A percentile compares a stretch with the other conserved stretches of the same genome.
Evolutionary conservation across 2,329 filamentous ascomycete genomes (phyloP).

Genomic region (Xylaria hypoxylon): DNA sequence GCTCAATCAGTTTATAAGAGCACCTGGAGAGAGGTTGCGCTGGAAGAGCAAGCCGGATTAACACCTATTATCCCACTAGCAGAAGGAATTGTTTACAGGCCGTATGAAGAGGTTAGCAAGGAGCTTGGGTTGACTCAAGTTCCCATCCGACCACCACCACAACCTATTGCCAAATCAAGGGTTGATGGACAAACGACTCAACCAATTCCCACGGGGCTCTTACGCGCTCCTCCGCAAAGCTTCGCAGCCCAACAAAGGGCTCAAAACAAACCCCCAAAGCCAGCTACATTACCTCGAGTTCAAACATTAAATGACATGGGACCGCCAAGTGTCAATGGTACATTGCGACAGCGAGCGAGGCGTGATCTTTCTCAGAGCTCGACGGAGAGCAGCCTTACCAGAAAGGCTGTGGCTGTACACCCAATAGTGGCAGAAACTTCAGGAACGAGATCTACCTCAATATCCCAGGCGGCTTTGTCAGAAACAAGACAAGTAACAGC

Average conservation of each 20-base stretch:
- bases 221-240: slow-evolving; percentile 70
- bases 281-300: slow-evolving; percentile 46
- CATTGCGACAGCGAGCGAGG: slow-evolving; percentile 47
- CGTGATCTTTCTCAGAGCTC: slow-evolving; percentile 47
- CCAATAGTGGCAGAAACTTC: slow-evolving; percentile 30
- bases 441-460: slow-evolving; percentile 18
- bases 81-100: slow-evolving; percentile 72
- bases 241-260: slow-evolving; percentile 75
- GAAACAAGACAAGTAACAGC: slow-evolving; percentile 22
- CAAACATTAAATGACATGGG: slow-evolving; percentile 52
- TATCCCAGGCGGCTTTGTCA: slow-evolving; percentile 23
- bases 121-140: slow-evolving; percentile 60
- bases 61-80: slow-evolving; percentile 72
- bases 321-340: slow-evolving; percentile 47
- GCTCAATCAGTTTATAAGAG: slow-evolving; percentile 63
- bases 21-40: slow-evolving; percentile 74
- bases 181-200: slow-evolving; percentile 53
- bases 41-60: slow-evolving; percentile 74
- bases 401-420: slow-evolving; percentile 38
- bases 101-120: slow-evolving; percentile 70
- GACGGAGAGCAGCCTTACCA: slow-evolving; percentile 43
- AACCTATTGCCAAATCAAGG: slow-evolving; percentile 50
- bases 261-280: slow-evolving; percentile 60
- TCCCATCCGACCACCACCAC: slow-evolving; percentile 50
- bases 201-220: slow-evolving; percentile 56